These are phyloP conservation scores for Rhizoclosmatium globosum DNA, from an alignment of 192 early-diverging fungal species.

Conservation along the genomic window DNA sequence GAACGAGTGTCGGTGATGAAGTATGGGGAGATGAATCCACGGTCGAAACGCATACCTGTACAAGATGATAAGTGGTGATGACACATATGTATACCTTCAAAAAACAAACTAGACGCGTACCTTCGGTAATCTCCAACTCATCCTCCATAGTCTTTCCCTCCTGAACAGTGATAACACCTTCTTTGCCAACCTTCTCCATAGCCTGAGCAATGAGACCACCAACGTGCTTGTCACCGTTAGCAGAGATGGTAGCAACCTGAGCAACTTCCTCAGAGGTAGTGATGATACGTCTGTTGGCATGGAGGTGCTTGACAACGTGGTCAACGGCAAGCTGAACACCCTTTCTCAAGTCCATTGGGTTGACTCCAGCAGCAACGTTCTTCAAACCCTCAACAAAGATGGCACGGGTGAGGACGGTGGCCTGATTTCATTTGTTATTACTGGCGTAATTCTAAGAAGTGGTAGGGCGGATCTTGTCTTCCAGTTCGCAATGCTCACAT, in stretches of 20 bases:
- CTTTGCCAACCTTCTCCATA: conserved; percentile 99
- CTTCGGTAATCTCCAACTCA: conserved; percentile 99
- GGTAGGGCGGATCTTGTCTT: too few relatives aligned
- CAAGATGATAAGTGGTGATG: conserved; percentile 2
- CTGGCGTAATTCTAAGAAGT: too few relatives aligned
- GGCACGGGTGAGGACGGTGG: conserved; percentile 94
- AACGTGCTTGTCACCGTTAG: conserved; percentile 98
- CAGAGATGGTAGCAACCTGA: conserved; percentile 99
- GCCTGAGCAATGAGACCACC: conserved; percentile 97
- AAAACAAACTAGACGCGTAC: too few relatives aligned
- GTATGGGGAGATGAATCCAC: conserved; percentile 99
- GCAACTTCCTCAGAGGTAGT: conserved; percentile 97
- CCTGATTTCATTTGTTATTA: not conserved
- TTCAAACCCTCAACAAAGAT: conserved; percentile 99
- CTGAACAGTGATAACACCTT: conserved; percentile 99
- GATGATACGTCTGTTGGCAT: conserved; percentile 88
- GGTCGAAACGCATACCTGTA: conserved; percentile 95
- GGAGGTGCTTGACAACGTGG: conserved; percentile 90
- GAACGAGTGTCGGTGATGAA: conserved; percentile 99
- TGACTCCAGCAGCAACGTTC: conserved; percentile 99
- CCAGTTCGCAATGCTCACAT: too few relatives aligned
- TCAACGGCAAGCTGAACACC: conserved; percentile 96
- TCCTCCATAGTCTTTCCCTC: conserved; percentile 99
- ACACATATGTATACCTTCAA: too few relatives aligned
- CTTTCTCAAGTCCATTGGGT: conserved; percentile 97